These are phyloP conservation scores for Fusarium chaquense DNA, from an alignment of 2,329 filamentous ascomycete species.

Conservation along the genomic window DNA sequence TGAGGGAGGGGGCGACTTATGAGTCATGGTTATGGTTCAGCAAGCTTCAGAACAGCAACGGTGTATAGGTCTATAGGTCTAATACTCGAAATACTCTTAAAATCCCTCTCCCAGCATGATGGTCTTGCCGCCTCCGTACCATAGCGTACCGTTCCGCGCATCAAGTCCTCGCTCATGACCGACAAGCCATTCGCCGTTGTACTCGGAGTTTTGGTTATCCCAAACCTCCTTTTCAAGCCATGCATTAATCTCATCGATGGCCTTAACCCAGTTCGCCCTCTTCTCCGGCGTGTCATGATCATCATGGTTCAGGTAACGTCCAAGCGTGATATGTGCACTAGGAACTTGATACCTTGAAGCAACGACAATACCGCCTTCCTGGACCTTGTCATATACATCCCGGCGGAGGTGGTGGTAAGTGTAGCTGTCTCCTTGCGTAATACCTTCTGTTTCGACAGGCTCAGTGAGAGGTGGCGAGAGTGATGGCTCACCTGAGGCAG, in stretches of 20 bases:
- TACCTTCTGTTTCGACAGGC: slow-evolving; percentile 52
- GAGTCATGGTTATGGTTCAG: slow-evolving; percentile 11
- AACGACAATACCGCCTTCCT: slow-evolving; percentile 73
- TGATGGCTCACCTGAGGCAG: slow-evolving; percentile 73
- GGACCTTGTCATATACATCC: slow-evolving; percentile 76
- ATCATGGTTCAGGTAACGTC: slow-evolving; percentile 76
- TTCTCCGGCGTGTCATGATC: slow-evolving; percentile 72
- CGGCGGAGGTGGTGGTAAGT: slow-evolving; percentile 92
- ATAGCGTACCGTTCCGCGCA: slow-evolving; percentile 78
- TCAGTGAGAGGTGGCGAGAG: slow-evolving; percentile 55
- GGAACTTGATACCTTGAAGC: slow-evolving; percentile 88
- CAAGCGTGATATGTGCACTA: slow-evolving; percentile 90
- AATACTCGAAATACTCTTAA: slow-evolving; percentile 50
- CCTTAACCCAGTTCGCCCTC: slow-evolving; percentile 73
- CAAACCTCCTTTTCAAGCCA: slow-evolving; percentile 80
- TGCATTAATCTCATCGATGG: slow-evolving; percentile 80
- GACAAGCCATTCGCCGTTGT: slow-evolving; percentile 81
- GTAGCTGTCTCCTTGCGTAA: slow-evolving; percentile 71
- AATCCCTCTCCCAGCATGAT: slow-evolving; percentile 73
- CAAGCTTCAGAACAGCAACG: slow-evolving; percentile 17
- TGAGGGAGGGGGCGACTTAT: background rate
- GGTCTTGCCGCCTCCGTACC: slow-evolving; percentile 87
- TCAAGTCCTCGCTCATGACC: slow-evolving; percentile 87
- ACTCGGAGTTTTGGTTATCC: slow-evolving; percentile 62
- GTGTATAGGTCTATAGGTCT: slow-evolving; percentile 30